Evolutionary conservation across 805 yeast species (phyloP), one percentile per base, ranked within the genome.

Genomic region (Candida sakaeoensis): DNA sequence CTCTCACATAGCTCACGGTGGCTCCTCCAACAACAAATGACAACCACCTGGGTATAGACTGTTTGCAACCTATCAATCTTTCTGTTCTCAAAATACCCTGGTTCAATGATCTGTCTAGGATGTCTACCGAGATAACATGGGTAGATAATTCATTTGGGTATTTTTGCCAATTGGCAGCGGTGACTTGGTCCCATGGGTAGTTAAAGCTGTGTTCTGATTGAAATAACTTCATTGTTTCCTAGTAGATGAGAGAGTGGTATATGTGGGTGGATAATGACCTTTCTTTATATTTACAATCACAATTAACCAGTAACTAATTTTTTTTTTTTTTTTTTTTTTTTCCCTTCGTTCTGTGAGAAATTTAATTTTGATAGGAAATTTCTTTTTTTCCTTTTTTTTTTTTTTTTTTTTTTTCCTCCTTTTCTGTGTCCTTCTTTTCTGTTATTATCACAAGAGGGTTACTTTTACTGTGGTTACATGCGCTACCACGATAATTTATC

Each of bases 121-220:
- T 87, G 58, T 91, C 99, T 14, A 93, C 98, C 1, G 93, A 93
- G 21, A 87, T 82, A 8, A 91, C 99, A 61, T 91, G 99, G 0
- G 95, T 77, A 6, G 96, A 81, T 43, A 82, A 72, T 51, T 89
- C 95, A 58, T 93, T 91, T n/a, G 99, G 99, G 63, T 91, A 91
- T 52, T 91, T 91, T 49, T 77, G 80, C 99, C 99, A 91, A 62
- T 90, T 89, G 37, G 98, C 97, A 1, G 95, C 89, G 0, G 96
- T 84, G 18, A 91, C 95, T 51, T 85, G 88, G 18, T 85, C 95
- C 97, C 98, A 91, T 0, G 95, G 78, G 55, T 93, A 90, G 40
- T 79, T 68, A 60, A 88, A 91, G 30, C 63, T 68, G 58, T 85
- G 91, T 14, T 71, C 61, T 28, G 85, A 75, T 30, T 77, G 78